A percentile compares a stretch with the other conserved stretches of the same genome.
Evolutionary conservation across 371 early-diverging fungal species (phyloP).

Genomic region (Mortierella sp.): DNA sequence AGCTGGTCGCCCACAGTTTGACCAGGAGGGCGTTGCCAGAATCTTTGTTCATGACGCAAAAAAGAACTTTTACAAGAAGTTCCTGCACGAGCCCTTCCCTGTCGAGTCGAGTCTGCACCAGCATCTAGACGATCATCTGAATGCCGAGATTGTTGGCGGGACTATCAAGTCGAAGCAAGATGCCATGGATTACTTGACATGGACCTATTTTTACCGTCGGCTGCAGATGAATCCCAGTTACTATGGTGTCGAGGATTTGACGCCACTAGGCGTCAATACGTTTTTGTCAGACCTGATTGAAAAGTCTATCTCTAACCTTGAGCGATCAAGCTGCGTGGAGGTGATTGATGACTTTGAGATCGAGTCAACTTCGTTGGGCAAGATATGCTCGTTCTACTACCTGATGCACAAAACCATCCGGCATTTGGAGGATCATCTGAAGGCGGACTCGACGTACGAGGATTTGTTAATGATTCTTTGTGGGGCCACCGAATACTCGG

Average conservation of each 20-base stretch:
- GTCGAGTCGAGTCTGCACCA: conserved; percentile 87
- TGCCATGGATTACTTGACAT: conserved; percentile 92
- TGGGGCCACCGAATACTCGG: conserved; percentile 87
- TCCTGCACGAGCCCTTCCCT: conserved; percentile 93
- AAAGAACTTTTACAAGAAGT: conserved; percentile 97
- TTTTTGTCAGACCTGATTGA: conserved; percentile 85
- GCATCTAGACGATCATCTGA: conserved; percentile 87
- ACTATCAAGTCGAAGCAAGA: conserved; percentile 90
- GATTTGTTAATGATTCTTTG: conserved; percentile 78
- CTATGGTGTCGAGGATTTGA: conserved; percentile 88
- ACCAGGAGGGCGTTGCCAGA: conserved; percentile 87
- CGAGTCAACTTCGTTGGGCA: conserved; percentile 77
- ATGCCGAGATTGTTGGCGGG: conserved; percentile 91
- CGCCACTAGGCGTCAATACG: conserved; percentile 72
- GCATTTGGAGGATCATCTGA: conserved; percentile 67
- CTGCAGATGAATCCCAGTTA: conserved; percentile 94
- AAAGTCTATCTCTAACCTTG: conserved; percentile 72
- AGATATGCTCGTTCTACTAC: conserved; percentile 92
- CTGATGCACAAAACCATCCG: conserved; percentile 84
- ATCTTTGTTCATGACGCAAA: conserved; percentile 94
- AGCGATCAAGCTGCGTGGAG: conserved; percentile 78
- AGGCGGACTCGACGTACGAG: conserved; percentile 60
- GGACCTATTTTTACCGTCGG: conserved; percentile 95
- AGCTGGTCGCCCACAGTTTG: conserved; percentile 99
- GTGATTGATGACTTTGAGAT: conserved; percentile 71